Evolutionary conservation across 371 early-diverging fungal species (phyloP), one percentile per base, ranked within the genome.

Genomic region (Entomophthora muscae): DNA sequence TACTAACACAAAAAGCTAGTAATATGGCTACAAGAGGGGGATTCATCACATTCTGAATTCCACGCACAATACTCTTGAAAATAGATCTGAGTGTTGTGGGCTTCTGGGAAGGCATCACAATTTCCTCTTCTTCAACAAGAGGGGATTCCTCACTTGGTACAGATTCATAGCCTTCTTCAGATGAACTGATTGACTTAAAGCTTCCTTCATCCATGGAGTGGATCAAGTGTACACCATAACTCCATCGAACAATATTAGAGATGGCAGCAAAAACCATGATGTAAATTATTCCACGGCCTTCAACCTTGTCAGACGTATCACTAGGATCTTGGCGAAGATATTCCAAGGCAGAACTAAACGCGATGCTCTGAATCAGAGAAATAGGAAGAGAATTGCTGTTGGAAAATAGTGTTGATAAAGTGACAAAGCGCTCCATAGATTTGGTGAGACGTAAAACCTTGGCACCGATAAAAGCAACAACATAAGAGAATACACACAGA

Each of bases 331-430:
- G 78, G 62, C 73, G 75, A 3, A 88, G 68, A 3, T 76, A 71
- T 22, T 77, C 71, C 24, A 79, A 77, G 0, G 83, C 84, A 28
- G 81, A 75, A 54, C 84, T 84, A 42, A 81, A 73, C 17, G 86
- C 84, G 55, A 86, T 72, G 57, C 84, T 83, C 42, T 81, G 76
- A 57, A 88, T 78, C 51, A 85, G 69, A 3, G 86, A 83, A 53
- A 86, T 78, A 0, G 89, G 89, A 12, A 86, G 66, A 21, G 83
- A 81, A 66, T 88, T 88, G 31, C 83, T 78, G 66, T 88, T 88
- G 59, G 76, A 74, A 60, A 86, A 86, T 67, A 88, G 75, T 52
- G 78, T 74, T 23, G 85, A 81, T 0, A 82, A 83, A 23, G 74
- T 73, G 17, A 83, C 78, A 65, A 88, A 80, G 42, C 53, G 42